Evolutionary conservation across 2,329 filamentous ascomycete species (phyloP), one percentile per base, ranked within the genome.

Genomic region (Aspergillus latus): DNA sequence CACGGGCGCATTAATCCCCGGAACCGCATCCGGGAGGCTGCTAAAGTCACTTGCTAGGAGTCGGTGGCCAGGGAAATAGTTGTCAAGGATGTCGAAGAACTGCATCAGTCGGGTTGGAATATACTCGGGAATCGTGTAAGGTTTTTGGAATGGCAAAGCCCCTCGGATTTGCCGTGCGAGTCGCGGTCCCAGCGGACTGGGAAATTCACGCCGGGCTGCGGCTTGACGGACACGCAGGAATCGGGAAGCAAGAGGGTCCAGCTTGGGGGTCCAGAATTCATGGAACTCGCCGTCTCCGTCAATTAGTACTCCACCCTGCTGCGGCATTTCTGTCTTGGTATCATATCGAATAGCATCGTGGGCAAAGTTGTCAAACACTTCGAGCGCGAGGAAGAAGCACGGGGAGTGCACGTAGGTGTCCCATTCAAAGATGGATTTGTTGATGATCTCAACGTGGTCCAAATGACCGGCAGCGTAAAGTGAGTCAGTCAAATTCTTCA

Each of bases 281-380:
- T 89, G 93, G 69, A 99, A 94, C 68, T 97, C 92, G 68, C 93
- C 93, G 42, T 87, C 80, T 7, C 79, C 81, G 71, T 96, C 91
- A 68, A 99, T 88, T 37, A 99, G 81, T 11, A 97, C 92, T 60
- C 87, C 87, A 49, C 91, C 92, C 77, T 99, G 95, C 54, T 96
- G 82, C 0, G 93, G 89, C 63, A 88, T 80, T 71, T 91, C 89
- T 9, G 92, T 95, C 58, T 81, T 75, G 10, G 88, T 81, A 74
- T 97, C 88, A 77, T 97, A 99, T 62, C 95, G 92, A 60, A 99
- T 86, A 57, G 88, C 84, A 76, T 99, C 94, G 78, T 99, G 95
- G 36, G 91, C 87, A 72, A 99, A 97, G 77, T 99, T 99, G 79
- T 99, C 94, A 69, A 97, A 96, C 63, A 99, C 94, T 76, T 99